Conservation (phyloP, 345 rosid species). For the Aurinia saxatilis region DNA sequence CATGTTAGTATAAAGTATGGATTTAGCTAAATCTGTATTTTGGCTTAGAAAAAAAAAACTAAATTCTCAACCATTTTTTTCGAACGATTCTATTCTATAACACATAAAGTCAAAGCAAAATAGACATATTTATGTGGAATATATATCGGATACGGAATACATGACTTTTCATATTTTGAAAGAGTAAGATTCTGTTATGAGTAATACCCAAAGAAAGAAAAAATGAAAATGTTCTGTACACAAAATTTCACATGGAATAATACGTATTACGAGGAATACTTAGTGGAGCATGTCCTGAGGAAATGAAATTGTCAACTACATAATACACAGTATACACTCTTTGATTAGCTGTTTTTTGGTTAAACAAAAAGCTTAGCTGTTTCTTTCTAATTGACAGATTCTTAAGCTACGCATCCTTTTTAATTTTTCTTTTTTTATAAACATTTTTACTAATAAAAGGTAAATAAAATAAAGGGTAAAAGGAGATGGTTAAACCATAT, state of each 20-base stretch:
- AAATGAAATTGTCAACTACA: slow-evolving; percentile 10
- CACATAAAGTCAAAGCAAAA: not conserved
- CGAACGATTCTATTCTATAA: not conserved
- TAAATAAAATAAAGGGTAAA: too few species aligned
- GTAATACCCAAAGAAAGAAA: not conserved
- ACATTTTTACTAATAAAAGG: too few species aligned
- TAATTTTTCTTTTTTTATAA: too few species aligned
- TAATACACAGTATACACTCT: not conserved
- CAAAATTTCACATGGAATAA: not conserved
- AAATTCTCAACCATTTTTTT: not conserved
- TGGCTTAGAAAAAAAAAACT: not conserved
- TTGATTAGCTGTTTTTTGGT: too few species aligned
- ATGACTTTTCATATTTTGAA: not conserved
- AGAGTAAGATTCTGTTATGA: not conserved
- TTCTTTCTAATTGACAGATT: too few species aligned
- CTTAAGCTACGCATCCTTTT: too few species aligned
- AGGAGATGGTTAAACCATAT: too few species aligned
- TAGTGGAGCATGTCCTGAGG: not conserved
- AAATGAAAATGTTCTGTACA: not conserved
- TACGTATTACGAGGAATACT: not conserved
- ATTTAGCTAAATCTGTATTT: too few species aligned
- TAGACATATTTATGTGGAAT: too few species aligned
- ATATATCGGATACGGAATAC: not conserved
- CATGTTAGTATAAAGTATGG: too few species aligned
- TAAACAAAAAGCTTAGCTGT: not conserved